Evolutionary conservation across 176 grass and related monocot species (phyloP), one percentile per base, ranked within the genome.

Genomic region (Oryza glaberrima): DNA sequence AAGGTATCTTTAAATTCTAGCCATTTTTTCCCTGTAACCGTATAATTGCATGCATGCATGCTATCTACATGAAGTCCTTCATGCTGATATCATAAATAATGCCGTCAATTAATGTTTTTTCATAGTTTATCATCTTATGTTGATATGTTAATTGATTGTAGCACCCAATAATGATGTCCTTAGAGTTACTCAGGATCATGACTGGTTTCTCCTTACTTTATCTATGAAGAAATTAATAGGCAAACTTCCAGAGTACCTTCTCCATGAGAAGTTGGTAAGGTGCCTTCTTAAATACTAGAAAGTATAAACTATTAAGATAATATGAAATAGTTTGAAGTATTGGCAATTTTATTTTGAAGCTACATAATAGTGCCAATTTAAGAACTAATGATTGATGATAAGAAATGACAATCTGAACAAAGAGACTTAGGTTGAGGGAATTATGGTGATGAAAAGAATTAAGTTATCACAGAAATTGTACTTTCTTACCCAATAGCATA

Each of bases 401-500:
- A 83, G 44, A 75, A 87, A 74, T 79, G 41, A 70, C 9, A 76
- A 51, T 80, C 10, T 76, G 40, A 75, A 84, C 22, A 76, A 75
- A 65, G 20, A 70, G 38, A 80, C 30, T 90, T 83, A 11, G 68
- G 40, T 69, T 83, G 75, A 75, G 63, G 9, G 49, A 87, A 65
- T 43, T 71, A 70, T 9, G 30, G 61, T 87, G 51, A 83, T 76
- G 51, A 80, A 84, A 80, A 63, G 36, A 83, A 48, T 79, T 45
- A 70, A 28, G 76, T 75, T 87, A 56, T 68, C 75, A 1, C 69
- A 87, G 73, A 80, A 87, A 83, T 64, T 84, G 63, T 90, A 74
- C 1, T 84, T 80, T 80, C 84, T 90, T 90, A 90, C 89, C 89
- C 81, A 90, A 90, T 87, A 87, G 76, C 84, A 87, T 76, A 87